A percentile compares a stretch with the other conserved stretches of the same genome.
Conservation (phyloP, 2,329 filamentous ascomycete species). For the Penicillium rolfsii region DNA sequence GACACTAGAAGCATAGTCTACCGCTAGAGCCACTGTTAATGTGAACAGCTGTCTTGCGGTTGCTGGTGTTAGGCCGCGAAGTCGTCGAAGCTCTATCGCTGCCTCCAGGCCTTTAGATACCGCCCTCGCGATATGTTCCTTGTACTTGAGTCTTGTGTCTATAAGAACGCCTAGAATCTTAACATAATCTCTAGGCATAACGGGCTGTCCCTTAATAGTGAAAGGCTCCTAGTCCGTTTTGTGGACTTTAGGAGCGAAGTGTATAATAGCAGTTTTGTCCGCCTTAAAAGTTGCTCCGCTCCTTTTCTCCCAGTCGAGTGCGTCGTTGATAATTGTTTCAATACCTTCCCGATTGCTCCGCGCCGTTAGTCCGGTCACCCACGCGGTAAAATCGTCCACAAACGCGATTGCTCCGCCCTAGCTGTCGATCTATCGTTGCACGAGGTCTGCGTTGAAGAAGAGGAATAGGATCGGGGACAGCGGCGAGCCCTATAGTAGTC, state of each 20-base stretch:
- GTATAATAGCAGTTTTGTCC: constrained; percentile 40
- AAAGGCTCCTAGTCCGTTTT: constrained; percentile 26
- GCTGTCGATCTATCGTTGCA: constrained; percentile 36
- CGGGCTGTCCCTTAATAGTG: constrained; percentile 26
- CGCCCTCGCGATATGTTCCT: constrained; percentile 24
- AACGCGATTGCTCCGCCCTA: constrained; percentile 30
- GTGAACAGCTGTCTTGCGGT: constrained; percentile 26
- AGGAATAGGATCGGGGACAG: constrained; percentile 45
- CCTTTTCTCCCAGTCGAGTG: constrained; percentile 32
- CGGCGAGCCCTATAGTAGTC: constrained; percentile 34
- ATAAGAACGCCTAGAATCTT: constrained; percentile 32
- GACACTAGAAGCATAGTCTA: constrained; percentile 31
- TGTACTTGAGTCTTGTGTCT: constrained; percentile 34
- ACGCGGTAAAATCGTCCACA: constrained; percentile 21
- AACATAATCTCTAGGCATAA: constrained; percentile 22
- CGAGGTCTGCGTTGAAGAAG: constrained; percentile 43
- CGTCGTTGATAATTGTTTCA: constrained; percentile 24
- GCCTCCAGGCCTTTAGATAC: constrained; percentile 32
- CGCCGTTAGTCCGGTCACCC: constrained; percentile 17
- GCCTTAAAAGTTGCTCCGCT: constrained; percentile 40
- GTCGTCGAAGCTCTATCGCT: constrained; percentile 23
- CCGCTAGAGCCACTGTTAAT: constrained; percentile 31
- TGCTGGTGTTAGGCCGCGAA: constrained; percentile 22
- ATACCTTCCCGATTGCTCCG: constrained; percentile 18
- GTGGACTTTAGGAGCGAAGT: constrained; percentile 35